Evolutionary conservation across 78 protist genomes (phyloP).

Genomic region (Anaeramoeba flamelloides): DNA sequence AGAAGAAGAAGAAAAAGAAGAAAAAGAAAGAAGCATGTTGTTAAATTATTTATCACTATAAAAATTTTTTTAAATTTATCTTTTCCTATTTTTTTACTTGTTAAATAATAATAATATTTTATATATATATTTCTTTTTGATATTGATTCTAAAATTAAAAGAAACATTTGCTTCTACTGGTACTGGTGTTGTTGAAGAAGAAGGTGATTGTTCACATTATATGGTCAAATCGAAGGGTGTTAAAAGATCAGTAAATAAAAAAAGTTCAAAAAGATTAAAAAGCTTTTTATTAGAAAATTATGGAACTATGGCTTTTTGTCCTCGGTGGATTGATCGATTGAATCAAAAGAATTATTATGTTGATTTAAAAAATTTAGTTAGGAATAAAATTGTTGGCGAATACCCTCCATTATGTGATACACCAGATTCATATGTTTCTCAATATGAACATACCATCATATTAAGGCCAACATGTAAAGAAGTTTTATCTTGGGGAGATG

Average conservation of each 20-base stretch:
- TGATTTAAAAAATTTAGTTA: background rate
- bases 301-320: constrained; percentile 88
- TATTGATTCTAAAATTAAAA: too few relatives aligned
- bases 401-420: constrained; percentile 83
- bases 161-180: constrained; percentile 99
- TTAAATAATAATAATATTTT: too few relatives aligned
- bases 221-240: constrained; percentile 43
- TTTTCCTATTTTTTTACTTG: too few relatives aligned
- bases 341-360: constrained; percentile 6
- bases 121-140: too few relatives aligned
- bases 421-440: constrained; percentile 73
- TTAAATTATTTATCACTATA: too few relatives aligned
- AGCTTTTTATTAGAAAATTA: constrained; percentile 54
- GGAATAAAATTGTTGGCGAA: background rate
- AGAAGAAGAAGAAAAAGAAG: too few relatives aligned
- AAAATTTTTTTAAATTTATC: too few relatives aligned
- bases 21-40: too few relatives aligned
- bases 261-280: constrained; percentile 53
- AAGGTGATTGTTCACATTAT: constrained; percentile 78
- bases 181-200: constrained; percentile 56
- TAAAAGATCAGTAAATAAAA: background rate
- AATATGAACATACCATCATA: constrained; percentile 82
- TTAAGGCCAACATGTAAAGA: constrained; percentile 81
- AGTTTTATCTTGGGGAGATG: constrained; percentile 77
- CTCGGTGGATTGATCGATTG: constrained; percentile 52